Evolutionary conservation across 2,329 filamentous ascomycete genomes (phyloP), one percentile per base, ranked within the genome.

Genomic region (Myriosclerotinia duriaeana): DNA sequence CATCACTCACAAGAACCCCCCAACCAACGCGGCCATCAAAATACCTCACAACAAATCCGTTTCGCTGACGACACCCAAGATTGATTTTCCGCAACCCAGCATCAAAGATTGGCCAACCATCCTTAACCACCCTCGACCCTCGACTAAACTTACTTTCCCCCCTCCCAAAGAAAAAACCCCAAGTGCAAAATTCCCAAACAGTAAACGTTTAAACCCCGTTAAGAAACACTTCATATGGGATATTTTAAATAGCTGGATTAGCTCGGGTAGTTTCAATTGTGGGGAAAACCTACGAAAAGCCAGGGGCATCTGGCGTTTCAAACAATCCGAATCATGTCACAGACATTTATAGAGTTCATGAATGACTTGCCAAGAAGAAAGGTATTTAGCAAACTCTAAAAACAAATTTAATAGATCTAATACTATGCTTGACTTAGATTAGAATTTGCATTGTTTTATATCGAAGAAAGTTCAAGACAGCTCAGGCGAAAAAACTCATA

Each of bases 11-110:
- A 17, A 42, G 9, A 14, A 15, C 8, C 22, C 6, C 15, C n/a
- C 36, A 42, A 17, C 36, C 2, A 55, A 40, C 12, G 14, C 3
- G 6, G n/a, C 22, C 22, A 46, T n/a, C 22, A 34, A 48, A 17
- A 22, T 2, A 15, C 6, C 6, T n/a, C 22, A n/a, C 14, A 17
- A 8, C 26, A 48, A 64, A 55, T 55, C 17, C n/a, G 53, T 64
- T 64, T 64, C 62, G 53, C 62, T 58, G 42, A 64, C 53, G 53
- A 64, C 42, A 40, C 30, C 34, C 30, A 34, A 34, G 30, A 34
- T 34, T 34, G 30, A 34, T 34, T 34, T 34, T 34, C 30, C 30
- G 30, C 30, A 34, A 34, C 30, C 30, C 6, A 34, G 30, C 30
- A 11, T 14, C 6, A 40, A 40, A n/a, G 14, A 17, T 6, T 5